Conservation (phyloP, 2,329 filamentous ascomycete genomes). For the Graphiopsis chlorocephala region DNA sequence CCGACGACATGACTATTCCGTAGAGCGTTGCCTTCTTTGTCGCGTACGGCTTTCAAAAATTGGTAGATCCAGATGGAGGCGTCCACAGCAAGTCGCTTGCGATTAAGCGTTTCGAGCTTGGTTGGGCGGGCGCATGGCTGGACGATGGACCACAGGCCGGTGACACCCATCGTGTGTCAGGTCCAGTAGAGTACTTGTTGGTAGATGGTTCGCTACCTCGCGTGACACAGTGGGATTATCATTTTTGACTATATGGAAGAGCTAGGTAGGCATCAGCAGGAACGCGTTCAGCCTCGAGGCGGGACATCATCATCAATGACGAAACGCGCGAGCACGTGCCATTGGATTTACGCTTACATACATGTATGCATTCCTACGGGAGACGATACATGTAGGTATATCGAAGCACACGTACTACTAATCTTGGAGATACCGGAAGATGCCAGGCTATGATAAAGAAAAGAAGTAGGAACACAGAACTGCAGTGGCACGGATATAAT, state of each 20-base stretch:
- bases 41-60: slow-evolving; percentile 96
- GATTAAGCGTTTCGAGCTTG: slow-evolving; percentile 93
- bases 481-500: not conserved
- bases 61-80: slow-evolving; percentile 99
- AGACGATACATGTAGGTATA: not conserved
- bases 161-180: slow-evolving; percentile 75
- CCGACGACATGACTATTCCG: slow-evolving; percentile 95
- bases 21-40: slow-evolving; percentile 95
- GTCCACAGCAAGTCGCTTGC: slow-evolving; percentile 92
- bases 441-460: not conserved
- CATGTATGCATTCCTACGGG: not conserved
- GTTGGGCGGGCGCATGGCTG: slow-evolving; percentile 94
- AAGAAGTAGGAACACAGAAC: not conserved
- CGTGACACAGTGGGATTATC: not conserved
- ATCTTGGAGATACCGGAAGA: not conserved
- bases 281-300: not conserved
- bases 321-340: not conserved
- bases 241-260: not conserved
- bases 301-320: slow-evolving; percentile 2
- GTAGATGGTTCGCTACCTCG: not conserved
- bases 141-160: slow-evolving; percentile 93
- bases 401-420: not conserved
- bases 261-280: not conserved
- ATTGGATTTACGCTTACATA: not conserved
- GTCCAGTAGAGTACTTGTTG: not conserved